phyloP scores from a whole-genome alignment of 179 eudicot genomes.

The Beta corolliflora region DNA sequence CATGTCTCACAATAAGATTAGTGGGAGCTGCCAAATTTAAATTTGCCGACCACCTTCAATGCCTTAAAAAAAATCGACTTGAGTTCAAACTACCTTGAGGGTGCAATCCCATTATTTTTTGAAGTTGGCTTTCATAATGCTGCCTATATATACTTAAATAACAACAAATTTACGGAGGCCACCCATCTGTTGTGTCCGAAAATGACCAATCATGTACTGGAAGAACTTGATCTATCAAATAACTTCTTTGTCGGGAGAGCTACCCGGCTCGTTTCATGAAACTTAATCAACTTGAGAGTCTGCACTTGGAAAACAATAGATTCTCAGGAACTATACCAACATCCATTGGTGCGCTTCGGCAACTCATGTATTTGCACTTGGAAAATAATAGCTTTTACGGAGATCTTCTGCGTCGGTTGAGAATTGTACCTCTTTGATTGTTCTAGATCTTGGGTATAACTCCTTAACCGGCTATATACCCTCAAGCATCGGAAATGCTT shows the following conservation, averaged over 20 bases:
- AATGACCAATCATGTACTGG: neutral
- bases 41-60: constrained; percentile 3
- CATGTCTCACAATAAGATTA: constrained; percentile 40
- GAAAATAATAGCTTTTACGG: constrained; percentile 40
- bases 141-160: constrained; percentile 15
- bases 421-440: constrained; percentile 22
- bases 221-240: neutral
- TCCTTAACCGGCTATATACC: constrained; percentile 35
- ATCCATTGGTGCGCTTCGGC: constrained; percentile 21
- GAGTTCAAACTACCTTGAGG: neutral
- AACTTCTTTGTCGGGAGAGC: constrained; percentile 21
- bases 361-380: constrained; percentile 27
- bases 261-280: constrained; percentile 20
- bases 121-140: neutral
- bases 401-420: constrained; percentile 31
- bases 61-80: neutral
- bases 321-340: constrained; percentile 33
- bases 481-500: constrained; percentile 28
- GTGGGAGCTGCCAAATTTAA: constrained; percentile 25
- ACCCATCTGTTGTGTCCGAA: constrained; percentile 26
- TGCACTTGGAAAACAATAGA: constrained; percentile 8
- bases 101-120: constrained; percentile 14
- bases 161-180: constrained; percentile 32
- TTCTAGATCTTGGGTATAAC: constrained; percentile 36
- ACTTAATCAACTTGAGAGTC: neutral